Base-by-base conservation (phyloP, 208 protist species). In the Trypanosoma lewisi region DNA sequence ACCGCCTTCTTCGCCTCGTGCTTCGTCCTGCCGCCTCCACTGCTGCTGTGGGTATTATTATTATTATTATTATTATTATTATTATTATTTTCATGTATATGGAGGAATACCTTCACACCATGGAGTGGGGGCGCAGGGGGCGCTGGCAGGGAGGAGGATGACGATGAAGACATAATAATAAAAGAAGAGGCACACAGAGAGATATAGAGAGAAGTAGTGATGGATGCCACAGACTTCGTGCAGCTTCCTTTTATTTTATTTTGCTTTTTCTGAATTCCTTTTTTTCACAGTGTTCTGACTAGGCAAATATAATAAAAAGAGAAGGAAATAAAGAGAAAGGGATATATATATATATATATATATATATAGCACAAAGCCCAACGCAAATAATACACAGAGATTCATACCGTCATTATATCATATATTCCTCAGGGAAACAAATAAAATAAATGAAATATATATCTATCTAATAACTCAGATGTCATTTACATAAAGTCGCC, bases 51-150 rank as follows among this genome's bases (percentile, higher is more conserved):
- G n/a, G n/a, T n/a, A 36, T 36, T 33, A 28, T 30, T 12, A n/a
- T 45, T 37, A 45, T 80, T 64, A 41, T 41, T 41, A 41, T 41
- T 41, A 41, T 41, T 7, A 14, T 14, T 41, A 41, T 41, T 7
- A 16, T 7, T 31, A 33, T 7, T 21, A n/a, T 7, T 23, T 19
- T 47, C 42, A 16, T 77, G 80, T 30, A 91, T 79, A 57, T 86
- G 76, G 12, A 91, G 69, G 44, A 88, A 81, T 17, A 91, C 51
- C n/a, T 69, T 67, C 17, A 83, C 74, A 9, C 74, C 79, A 30
- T 53, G 27, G 51, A 88, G 75, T 17, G 76, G 78, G 23, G 31
- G 11, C 19, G 4, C 6, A 12, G 39, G 34, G 8, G 21, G 48
- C 16, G 36, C 44, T 7, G 31, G 44, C 23, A 19, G 30, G 8